A percentile compares a stretch with the other conserved stretches of the same genome.
phyloP scores from a whole-genome alignment of 2,329 filamentous ascomycete species.

The Ilyonectria destructans region DNA sequence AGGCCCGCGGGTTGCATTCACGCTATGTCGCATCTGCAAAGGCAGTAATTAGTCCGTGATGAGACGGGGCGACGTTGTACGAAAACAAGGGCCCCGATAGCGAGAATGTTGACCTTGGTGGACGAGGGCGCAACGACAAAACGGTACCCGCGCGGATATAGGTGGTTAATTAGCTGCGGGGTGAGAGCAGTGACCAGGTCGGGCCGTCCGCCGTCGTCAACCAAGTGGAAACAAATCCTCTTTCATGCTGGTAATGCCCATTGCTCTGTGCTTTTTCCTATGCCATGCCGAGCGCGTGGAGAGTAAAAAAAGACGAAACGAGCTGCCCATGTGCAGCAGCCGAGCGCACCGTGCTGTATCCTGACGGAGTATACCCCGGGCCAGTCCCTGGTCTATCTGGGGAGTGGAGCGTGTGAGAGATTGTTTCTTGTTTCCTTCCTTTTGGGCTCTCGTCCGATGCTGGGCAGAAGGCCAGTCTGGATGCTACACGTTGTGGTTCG shows the following conservation, averaged over 20 bases:
- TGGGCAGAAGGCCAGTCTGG: background rate
- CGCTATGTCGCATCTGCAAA: background rate
- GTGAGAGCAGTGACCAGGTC: slow-evolving; percentile 9
- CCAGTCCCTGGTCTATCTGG: slow-evolving; percentile 8
- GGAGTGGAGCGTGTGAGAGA: background rate
- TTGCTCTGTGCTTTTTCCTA: slow-evolving; percentile 18
- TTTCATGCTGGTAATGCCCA: slow-evolving; percentile 26
- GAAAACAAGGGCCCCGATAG: background rate
- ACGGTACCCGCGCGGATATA: slow-evolving; percentile 11
- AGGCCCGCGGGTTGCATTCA: background rate
- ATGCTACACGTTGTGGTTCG: background rate
- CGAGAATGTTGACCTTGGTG: background rate
- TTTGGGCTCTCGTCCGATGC: slow-evolving; percentile 13
- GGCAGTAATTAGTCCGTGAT: background rate
- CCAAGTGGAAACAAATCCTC: slow-evolving; percentile 31
- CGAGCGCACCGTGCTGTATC: slow-evolving; percentile 15
- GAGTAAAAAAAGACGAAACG: slow-evolving; percentile 21
- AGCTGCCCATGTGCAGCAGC: slow-evolving; percentile 18
- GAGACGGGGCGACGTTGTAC: background rate
- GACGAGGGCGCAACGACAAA: background rate
- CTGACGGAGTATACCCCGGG: slow-evolving; percentile 4
- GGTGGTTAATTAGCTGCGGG: slow-evolving; percentile 2
- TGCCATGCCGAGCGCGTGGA: slow-evolving; percentile 8
- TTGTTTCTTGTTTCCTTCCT: slow-evolving; percentile 23
- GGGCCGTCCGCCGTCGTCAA: slow-evolving; percentile 14